Base-by-base conservation (phyloP, 2,329 filamentous ascomycete genomes). In the Pestalotiopsis sp. region DNA sequence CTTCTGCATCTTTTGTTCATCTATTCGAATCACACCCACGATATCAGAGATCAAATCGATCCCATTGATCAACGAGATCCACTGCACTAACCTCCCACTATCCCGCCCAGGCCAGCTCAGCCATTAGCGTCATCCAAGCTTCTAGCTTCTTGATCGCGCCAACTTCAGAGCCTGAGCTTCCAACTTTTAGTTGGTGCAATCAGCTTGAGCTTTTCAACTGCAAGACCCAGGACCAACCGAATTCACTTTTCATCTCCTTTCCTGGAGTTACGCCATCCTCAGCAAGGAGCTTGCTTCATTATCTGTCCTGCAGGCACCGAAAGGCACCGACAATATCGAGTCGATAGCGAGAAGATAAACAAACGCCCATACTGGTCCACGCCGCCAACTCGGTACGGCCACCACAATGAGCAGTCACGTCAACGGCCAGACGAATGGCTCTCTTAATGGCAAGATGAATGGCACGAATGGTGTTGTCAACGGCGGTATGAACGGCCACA, bases 401-500 rank as follows among this genome's bases (percentile, higher is more conserved):
- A 45, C 39, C 62, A 66, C 65, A 56, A 75, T 75, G 74, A 70
- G 69, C 68, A 68, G 69, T 71, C 64, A 68, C 39, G 71, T 68
- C 62, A 70, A 74, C 70, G 71, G 69, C 57, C 74, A 71, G 58
- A 77, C 78, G 69, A 86, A 83, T 74, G 82, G 83, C 73, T 78
- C 80, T 64, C 71, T 77, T 66, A 80, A 75, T 6, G 69, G 69
- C 52, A 77, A 79, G 59, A 69, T 76, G 67, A 77, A 75, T 60
- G 75, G 73, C 58, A 69, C 75, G 41, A 76, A 76, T 64, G 75
- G 75, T 3, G 45, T 7, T 31, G 27, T 62, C 5, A 62, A 62
- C 20, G 31, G 31, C 20, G 14, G 27, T 20, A 72, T 79, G 66
- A 84, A 83, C 69, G 81, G 82, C 31, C 80, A 82, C 68, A 75